Conservation (phyloP, 345 rosid genomes). For the Eucalyptus pauciflora region DNA sequence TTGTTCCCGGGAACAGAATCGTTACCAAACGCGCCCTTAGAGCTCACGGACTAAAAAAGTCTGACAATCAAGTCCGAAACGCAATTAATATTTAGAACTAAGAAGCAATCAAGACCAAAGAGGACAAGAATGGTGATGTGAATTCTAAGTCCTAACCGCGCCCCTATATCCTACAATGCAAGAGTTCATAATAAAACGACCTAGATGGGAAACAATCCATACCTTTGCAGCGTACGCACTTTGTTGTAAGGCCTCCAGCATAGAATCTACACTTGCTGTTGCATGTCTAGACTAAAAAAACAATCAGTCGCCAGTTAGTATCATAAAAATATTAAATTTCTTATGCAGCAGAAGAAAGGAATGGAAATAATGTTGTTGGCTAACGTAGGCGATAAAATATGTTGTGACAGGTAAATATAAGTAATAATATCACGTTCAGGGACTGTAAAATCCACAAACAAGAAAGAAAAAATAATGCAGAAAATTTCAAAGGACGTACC, state of each 20-base stretch:
- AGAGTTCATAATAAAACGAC: background rate
- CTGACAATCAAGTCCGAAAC: background rate
- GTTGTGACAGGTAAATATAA: no score
- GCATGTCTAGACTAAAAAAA: slow-evolving; percentile 70
- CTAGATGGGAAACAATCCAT: background rate
- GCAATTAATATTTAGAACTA: background rate
- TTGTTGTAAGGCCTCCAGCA: slow-evolving; percentile 90
- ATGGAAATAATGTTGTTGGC: no score
- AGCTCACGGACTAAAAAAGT: background rate
- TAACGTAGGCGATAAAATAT: no score
- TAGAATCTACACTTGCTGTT: slow-evolving; percentile 72
- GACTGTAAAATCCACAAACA: background rate
- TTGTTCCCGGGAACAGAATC: no score
- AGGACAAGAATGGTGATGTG: background rate
- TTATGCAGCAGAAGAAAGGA: no score
- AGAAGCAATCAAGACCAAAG: background rate
- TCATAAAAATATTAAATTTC: no score
- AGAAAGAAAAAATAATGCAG: background rate
- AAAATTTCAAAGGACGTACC: slow-evolving; percentile 6
- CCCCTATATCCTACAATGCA: no score
- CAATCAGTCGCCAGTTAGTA: background rate
- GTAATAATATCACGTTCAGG: background rate
- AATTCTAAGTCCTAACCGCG: background rate
- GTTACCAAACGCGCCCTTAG: no score
- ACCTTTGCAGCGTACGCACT: slow-evolving; percentile 55